These are phyloP conservation scores for Pyricularia sp. DNA, from an alignment of 2,329 filamentous ascomycete species.

Conservation along the genomic window DNA sequence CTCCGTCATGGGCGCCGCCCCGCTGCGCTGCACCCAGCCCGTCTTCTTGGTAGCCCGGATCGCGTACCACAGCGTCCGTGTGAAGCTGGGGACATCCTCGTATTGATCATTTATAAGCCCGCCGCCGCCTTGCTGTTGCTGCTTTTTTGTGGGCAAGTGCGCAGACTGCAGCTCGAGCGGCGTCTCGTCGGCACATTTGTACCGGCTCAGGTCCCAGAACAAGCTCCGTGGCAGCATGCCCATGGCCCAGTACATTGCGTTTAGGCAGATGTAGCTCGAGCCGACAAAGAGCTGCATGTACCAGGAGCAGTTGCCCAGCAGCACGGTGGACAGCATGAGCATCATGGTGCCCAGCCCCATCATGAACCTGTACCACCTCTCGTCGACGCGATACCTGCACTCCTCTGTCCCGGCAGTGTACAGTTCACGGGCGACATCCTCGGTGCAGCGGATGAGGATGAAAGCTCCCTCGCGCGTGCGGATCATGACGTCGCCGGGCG, in stretches of 20 bases:
- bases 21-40: conserved; percentile 38
- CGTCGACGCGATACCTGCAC: conserved; percentile 38
- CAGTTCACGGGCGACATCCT: conserved; percentile 48
- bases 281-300: conserved; percentile 46
- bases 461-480: conserved; percentile 47
- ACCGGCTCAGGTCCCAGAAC: conserved; percentile 47
- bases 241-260: conserved; percentile 45
- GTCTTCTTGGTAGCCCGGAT: conserved; percentile 39
- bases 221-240: conserved; percentile 32
- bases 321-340: conserved; percentile 47
- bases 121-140: background rate
- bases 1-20: conserved; percentile 36
- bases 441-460: conserved; percentile 41
- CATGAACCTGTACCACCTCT: conserved; percentile 33
- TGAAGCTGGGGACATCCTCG: conserved; percentile 35
- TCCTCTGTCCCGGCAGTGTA: conserved; percentile 44
- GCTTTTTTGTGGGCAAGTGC: conserved; percentile 10
- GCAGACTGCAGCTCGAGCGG: conserved; percentile 24
- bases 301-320: conserved; percentile 50
- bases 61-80: conserved; percentile 44
- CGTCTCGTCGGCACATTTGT: conserved; percentile 28
- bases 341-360: conserved; percentile 46
- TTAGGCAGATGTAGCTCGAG: conserved; percentile 43
- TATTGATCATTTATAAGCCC: conserved; percentile 8
- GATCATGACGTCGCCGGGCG: conserved; percentile 46